Base-by-base conservation (phyloP, 768 basidiomycete genomes). In the Amanita pallidorosea region DNA sequence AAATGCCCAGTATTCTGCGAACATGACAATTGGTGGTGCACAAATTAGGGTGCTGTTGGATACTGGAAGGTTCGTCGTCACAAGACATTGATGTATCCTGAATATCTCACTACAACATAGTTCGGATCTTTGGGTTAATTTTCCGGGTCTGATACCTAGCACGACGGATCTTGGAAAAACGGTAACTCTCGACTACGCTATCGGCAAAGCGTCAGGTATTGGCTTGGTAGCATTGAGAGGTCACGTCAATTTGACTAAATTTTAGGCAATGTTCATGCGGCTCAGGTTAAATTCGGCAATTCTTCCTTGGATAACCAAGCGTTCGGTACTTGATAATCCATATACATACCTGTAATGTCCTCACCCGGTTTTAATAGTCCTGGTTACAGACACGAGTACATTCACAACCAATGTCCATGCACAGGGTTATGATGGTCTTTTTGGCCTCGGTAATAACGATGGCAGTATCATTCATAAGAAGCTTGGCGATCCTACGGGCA, bases 401-500 rank as follows among this genome's bases (percentile, higher is more conserved):
- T 87, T 89, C 62, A 77, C 83, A 4, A 64, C 73, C 13, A 65
- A 85, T 57, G 79, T 84, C 58, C 65, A 73, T 33, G 45, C 72
- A 2, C 76, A 85, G 59, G 83, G 80, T 0, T 84, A 79, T 56
- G 74, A 81, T 51, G 87, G 87, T 36, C 76, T 89, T 17, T 68
- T 89, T 25, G 87, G 87, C 20, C 75, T 89, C 15, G 87, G 87
- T n/a, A 86, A 86, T 27, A 85, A 85, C 66, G 64, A 74, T 22
- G 84, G 81, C 41, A 86, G 84, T 46, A 67, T 75, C 37, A 76
- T 89, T 54, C 73, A 70, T 52, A 70, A 79, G 54, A 79, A 77
- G 49, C 60, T 87, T 38, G 71, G 70, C 54, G 66, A 63, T 7
- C 55, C 60, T 49, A 58, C 71, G 6, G 85, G 76, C 18, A 74